Conservation (phyloP, 208 protist species). For the Trichomonas vaginalis region DNA sequence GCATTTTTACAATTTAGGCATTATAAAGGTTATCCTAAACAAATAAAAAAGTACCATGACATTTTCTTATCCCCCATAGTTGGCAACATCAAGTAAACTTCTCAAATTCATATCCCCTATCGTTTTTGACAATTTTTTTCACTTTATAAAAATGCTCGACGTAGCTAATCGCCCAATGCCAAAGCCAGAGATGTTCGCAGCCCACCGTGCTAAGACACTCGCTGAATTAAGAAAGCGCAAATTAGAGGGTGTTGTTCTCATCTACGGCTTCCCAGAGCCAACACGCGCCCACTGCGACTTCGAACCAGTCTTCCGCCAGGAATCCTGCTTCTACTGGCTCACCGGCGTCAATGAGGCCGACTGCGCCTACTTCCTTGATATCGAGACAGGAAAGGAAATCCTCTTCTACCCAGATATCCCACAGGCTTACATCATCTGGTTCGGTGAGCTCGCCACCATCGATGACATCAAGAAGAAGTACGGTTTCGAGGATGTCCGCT, state of each 20-base stretch:
- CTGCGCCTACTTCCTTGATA: not conserved
- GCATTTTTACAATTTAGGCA: too few relatives aligned
- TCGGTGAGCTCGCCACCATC: not conserved
- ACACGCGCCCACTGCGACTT: not conserved
- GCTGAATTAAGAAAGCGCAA: not conserved
- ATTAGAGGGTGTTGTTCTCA: not conserved
- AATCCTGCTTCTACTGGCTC: not conserved
- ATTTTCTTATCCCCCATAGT: too few relatives aligned
- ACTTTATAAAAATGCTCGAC: not conserved
- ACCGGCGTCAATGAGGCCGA: not conserved
- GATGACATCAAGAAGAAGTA: not conserved
- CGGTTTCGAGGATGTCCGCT: not conserved
- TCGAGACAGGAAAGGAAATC: not conserved
- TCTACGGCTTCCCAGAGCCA: not conserved
- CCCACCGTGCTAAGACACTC: not conserved
- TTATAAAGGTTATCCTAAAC: too few relatives aligned
- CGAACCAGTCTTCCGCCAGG: not conserved
- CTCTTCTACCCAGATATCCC: not conserved
- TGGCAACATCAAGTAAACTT: not conserved
- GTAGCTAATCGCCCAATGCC: not conserved
- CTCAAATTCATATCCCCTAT: not conserved
- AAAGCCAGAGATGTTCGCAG: not conserved
- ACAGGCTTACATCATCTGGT: not conserved
- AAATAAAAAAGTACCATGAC: too few relatives aligned
- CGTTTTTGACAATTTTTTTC: not conserved